Percentiles rank a stretch among this genome's conserved stretches.
Evolutionary conservation across 2,329 filamentous ascomycete species (phyloP).

Genomic region (Periconia sp.): DNA sequence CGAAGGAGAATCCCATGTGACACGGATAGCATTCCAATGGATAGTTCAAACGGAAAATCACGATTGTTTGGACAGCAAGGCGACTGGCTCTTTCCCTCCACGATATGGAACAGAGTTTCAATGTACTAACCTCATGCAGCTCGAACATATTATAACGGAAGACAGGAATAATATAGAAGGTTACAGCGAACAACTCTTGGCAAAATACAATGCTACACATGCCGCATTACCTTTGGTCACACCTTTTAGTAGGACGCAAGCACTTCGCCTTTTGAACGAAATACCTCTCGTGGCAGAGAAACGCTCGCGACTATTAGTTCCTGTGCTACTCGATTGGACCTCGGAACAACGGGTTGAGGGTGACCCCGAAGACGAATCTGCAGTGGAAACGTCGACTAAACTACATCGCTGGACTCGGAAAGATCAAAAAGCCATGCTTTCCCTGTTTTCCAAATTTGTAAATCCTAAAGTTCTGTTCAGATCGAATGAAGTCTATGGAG

Average conservation of each 20-base stretch:
- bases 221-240: constrained; percentile 54
- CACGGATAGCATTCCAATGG: constrained; percentile 77
- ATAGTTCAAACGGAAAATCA: constrained; percentile 45
- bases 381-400: constrained; percentile 11
- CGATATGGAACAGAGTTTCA: constrained; percentile 72
- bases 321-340: constrained; percentile 81
- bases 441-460: constrained; percentile 78
- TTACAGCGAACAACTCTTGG: constrained; percentile 57
- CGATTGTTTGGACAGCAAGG: constrained; percentile 6
- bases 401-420: constrained; percentile 64
- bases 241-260: constrained; percentile 69
- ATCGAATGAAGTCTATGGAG: constrained; percentile 72
- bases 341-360: constrained; percentile 16
- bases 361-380: constrained; percentile 16
- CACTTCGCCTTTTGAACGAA: constrained; percentile 74
- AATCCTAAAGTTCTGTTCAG: constrained; percentile 86
- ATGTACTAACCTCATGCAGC: constrained; percentile 69
- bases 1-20: constrained; percentile 71
- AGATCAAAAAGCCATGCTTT: constrained; percentile 82
- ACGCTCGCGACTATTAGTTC: constrained; percentile 79
- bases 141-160: constrained; percentile 44
- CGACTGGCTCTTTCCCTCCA: constrained; percentile 15
- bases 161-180: constrained; percentile 18
- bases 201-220: constrained; percentile 67
- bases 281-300: constrained; percentile 81